Evolutionary conservation across 208 protist genomes (phyloP), one percentile per base, ranked within the genome.

Genomic region (Vickermania spadyakhi): DNA sequence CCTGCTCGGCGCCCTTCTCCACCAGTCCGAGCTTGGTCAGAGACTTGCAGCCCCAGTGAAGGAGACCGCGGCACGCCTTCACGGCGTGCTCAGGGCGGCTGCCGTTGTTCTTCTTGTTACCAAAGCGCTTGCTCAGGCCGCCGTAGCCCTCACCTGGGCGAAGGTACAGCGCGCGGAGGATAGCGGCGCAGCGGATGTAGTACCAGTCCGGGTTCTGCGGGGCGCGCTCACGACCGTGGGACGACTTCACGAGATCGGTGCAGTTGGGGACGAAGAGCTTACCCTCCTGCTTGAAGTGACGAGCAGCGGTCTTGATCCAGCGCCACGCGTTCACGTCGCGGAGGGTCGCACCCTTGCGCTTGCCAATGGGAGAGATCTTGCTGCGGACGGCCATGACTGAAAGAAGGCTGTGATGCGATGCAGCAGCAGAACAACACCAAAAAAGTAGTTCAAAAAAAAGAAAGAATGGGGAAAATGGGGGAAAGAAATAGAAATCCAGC

Each of bases 191-290:
- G 68, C 96, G 96, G 75, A 98, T 85, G 87, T 97, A 99, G 81
- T 97, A 99, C 97, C 97, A 99, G 86, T 99, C 97, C 60, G 90
- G 81, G 84, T 99, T 96, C 73, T 91, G 85, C 58, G 98, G 98
- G 62, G 94, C 87, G 56, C 97, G 87, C 77, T 99, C 96, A 81
- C 97, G 97, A 71, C 87, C 82, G 68, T 83, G 76, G 53, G 86
- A 97, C 58, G 96, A 97, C 87, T 99, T 99, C 61, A 97, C 89
- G 75, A 98, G 81, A 72, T 99, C 97, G 56, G 91, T 87, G 85
- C 96, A 98, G 75, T 95, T 87, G 62, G 98, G 98, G 56, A 98
- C 86, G 54, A 92, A 72, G 68, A 97, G 64, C 72, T 91, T 94
- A 58, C 92, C 92, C 78, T 93, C 81, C 60, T 89, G 82, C 88